Base-by-base conservation (phyloP, 371 early-diverging fungal genomes). In the Batkoa obscura region DNA sequence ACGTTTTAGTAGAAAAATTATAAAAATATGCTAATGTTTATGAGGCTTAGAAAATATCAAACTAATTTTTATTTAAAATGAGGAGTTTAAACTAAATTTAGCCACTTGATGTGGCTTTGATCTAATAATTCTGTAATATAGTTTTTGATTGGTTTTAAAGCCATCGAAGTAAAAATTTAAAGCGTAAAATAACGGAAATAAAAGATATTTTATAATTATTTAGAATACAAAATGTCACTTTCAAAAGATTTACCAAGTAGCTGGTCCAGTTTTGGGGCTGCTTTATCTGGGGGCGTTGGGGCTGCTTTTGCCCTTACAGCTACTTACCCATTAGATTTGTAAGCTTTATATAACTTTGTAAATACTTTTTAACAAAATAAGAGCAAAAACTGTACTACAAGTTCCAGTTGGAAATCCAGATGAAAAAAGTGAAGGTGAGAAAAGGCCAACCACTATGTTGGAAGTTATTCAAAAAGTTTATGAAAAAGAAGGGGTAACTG, bases 281-380 rank as follows among this genome's bases (percentile, higher is more conserved):
- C 97, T 5, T 72, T 85, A 15, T 81, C 95, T 3, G 97, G 97
- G 17, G 83, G 94, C 4, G 78, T 81, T 35, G 91, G 95, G 39
- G 90, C 95, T 38, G 83, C 88, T 66, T 79, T 93, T 57, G 92
- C 97, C 9, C 75, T 90, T 63, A 66, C 83, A 9, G 69, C 86
- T 47, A 86, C 87, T 42, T 96, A 93, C 70, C 97, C 97, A 17
- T 77, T 94, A 39, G 97, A 94, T 68, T 88, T 93, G 91, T 90
- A 75, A 73, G 83, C 47, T 39, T 42, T 48, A 17, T 43, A 51
- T 49, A 31, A 51, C 30, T 50, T n/a, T n/a, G n/a, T n/a, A n/a
- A 41, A 36, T 55, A 53, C 33, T 38, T 43, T 53, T 31, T 4
- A 39, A 8, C 13, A 13, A 59, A 37, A 3, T 37, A 47, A 50